Evolutionary conservation across 768 basidiomycete genomes (phyloP).

Genomic region (Trametes cubensis): DNA sequence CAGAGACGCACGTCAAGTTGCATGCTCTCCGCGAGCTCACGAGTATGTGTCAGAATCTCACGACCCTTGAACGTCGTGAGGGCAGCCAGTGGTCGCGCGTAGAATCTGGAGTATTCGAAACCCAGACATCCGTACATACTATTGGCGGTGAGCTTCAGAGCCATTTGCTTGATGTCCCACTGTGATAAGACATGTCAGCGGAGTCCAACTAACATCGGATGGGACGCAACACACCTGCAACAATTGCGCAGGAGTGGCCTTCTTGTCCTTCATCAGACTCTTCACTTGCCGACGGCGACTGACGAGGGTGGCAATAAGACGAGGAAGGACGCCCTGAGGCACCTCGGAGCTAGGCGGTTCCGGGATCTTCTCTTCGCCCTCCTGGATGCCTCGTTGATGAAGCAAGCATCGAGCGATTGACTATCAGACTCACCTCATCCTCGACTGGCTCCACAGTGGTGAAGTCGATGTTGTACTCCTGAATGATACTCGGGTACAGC

Average conservation of each 20-base stretch:
- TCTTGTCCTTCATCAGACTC: slow-evolving; percentile 88
- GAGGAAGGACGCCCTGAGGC: slow-evolving; percentile 88
- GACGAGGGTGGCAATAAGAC: slow-evolving; percentile 96
- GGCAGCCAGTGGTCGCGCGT: slow-evolving; percentile 94
- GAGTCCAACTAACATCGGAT: neutral
- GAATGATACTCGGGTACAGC: slow-evolving; percentile 97
- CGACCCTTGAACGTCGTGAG: slow-evolving; percentile 97
- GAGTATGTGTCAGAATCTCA: slow-evolving; percentile 92
- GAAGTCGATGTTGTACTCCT: slow-evolving; percentile 99
- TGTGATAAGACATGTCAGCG: slow-evolving; percentile 34
- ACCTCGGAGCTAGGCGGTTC: slow-evolving; percentile 78
- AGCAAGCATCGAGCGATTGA: neutral
- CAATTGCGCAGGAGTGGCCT: slow-evolving; percentile 69
- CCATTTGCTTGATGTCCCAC: slow-evolving; percentile 98
- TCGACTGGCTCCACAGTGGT: slow-evolving; percentile 85
- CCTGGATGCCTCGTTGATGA: slow-evolving; percentile 33
- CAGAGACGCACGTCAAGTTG: slow-evolving; percentile 76
- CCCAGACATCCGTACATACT: slow-evolving; percentile 99
- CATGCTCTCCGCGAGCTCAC: slow-evolving; percentile 88
- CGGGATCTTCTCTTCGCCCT: slow-evolving; percentile 82
- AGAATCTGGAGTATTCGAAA: slow-evolving; percentile 96
- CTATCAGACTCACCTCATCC: slow-evolving; percentile 45
- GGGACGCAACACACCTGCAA: slow-evolving; percentile 62
- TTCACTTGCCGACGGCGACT: slow-evolving; percentile 89
- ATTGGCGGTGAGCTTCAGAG: slow-evolving; percentile 96